Evolutionary conservation across 192 early-diverging fungal genomes (phyloP), one percentile per base, ranked within the genome.

Genomic region (Mortierella hygrophila): DNA sequence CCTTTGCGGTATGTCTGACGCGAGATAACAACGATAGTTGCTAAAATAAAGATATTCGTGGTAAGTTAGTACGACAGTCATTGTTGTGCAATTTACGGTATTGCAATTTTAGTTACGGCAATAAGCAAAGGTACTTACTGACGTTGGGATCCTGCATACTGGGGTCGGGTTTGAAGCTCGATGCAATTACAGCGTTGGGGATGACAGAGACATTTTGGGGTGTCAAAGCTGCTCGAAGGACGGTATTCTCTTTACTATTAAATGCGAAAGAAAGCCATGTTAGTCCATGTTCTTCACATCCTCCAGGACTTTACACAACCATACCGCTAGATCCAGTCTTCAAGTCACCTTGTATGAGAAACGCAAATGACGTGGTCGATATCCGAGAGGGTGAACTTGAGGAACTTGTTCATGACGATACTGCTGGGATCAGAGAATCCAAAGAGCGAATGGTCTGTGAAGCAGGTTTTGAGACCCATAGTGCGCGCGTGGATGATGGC

Each of bases 321-420:
- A 29, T 32, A 7, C 23, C 29, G 2, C 9, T 29, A 42, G 35
- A 75, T 18, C 23, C 15, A 23, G 32, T n/a, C 77, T 2, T 46
- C 9, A 35, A 26, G 13, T 6, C 88, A 94, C 95, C 95, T 95
- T 68, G 98, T 99, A 88, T 99, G 96, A 29, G 97, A 98, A 23
- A 99, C 98, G 80, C 98, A 99, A 60, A 99, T 98, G 35, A 98
- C 97, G 88, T 99, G 98, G 75, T 98, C 95, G 42, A 99, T 93
- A 77, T 99, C 98, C n/a, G 96, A 97, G 37, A 99, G 86, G 8
- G 98, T 98, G 73, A 98, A 99, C 76, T 99, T 99, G 18, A 99
- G 91, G 74, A 99, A 88, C 90, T 99, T 99, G 93, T 99, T 99
- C 63, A 95, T 98, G 46, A 98, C 83, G 55, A 99, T 99, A 74